phyloP scores from a whole-genome alignment of 1,139 yeast genomes.

The Zygoascus sp. region DNA sequence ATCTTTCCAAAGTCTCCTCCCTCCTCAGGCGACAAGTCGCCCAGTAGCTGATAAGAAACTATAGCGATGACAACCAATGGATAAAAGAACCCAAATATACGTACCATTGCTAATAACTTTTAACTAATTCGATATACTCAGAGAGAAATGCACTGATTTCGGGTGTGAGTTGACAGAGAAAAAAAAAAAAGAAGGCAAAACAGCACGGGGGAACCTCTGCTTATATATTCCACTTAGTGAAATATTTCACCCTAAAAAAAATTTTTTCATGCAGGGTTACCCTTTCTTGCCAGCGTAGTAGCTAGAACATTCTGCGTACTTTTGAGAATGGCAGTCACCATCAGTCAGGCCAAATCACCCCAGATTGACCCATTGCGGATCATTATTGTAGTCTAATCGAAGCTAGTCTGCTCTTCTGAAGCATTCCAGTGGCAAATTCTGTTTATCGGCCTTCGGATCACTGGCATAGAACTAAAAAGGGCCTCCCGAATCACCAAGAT shows the following conservation, averaged over 20 bases:
- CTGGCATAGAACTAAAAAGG: background rate
- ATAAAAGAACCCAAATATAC: constrained; percentile 17
- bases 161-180: constrained; percentile 42
- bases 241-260: constrained; percentile 8
- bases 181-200: constrained; percentile 24
- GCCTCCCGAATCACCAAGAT: background rate
- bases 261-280: constrained; percentile 10
- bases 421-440: background rate
- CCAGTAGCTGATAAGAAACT: background rate
- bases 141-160: constrained; percentile 41
- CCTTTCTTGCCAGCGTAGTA: constrained; percentile 9
- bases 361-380: background rate
- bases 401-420: background rate
- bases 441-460: background rate
- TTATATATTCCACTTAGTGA: constrained; percentile 11
- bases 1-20: too few species aligned
- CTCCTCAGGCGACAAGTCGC: too few species aligned
- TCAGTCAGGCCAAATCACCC: background rate
- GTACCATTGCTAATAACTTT: constrained; percentile 33
- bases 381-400: background rate
- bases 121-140: constrained; percentile 33
- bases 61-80: background rate
- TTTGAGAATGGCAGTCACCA: constrained; percentile 10
- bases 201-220: constrained; percentile 12
- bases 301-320: constrained; percentile 10